Evolutionary conservation across 768 basidiomycete genomes (phyloP).

Genomic region (Mycena venus): DNA sequence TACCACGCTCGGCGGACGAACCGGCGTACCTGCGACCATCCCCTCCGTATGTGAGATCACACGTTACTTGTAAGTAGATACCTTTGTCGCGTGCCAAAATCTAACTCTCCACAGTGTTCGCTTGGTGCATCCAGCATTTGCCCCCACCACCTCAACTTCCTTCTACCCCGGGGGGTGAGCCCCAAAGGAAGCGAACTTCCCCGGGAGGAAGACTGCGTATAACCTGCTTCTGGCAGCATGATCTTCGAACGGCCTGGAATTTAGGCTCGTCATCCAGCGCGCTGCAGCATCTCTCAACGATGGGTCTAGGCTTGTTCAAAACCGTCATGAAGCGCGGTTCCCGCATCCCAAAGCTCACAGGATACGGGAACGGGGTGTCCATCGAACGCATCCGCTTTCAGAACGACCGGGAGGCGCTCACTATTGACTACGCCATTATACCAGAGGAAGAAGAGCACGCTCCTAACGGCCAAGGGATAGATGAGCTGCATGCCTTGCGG

Average conservation of each 20-base stretch:
- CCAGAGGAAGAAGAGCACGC: slow-evolving; percentile 74
- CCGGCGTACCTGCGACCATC: slow-evolving; percentile 92
- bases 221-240: slow-evolving; percentile 96
- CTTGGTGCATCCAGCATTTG: slow-evolving; percentile 92
- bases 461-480: slow-evolving; percentile 61
- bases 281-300: slow-evolving; percentile 87
- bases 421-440: slow-evolving; percentile 87
- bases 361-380: slow-evolving; percentile 86
- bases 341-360: slow-evolving; percentile 79
- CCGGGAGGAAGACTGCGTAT: slow-evolving; percentile 69
- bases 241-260: slow-evolving; percentile 89
- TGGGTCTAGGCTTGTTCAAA: slow-evolving; percentile 86
- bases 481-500: slow-evolving; percentile 73
- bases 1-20: slow-evolving; percentile 91
- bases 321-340: slow-evolving; percentile 82
- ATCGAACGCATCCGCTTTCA: slow-evolving; percentile 87
- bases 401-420: slow-evolving; percentile 84
- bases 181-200: slow-evolving; percentile 49
- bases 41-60: slow-evolving; percentile 92
- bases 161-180: slow-evolving; percentile 41
- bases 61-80: slow-evolving; percentile 73
- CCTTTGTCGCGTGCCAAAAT: slow-evolving; percentile 20
- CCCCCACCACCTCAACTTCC: slow-evolving; percentile 52
- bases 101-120: slow-evolving; percentile 69
- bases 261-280: slow-evolving; percentile 75